Conservation (phyloP, 495 filamentous ascomycete genomes). For the Penicillium manginii region DNA sequence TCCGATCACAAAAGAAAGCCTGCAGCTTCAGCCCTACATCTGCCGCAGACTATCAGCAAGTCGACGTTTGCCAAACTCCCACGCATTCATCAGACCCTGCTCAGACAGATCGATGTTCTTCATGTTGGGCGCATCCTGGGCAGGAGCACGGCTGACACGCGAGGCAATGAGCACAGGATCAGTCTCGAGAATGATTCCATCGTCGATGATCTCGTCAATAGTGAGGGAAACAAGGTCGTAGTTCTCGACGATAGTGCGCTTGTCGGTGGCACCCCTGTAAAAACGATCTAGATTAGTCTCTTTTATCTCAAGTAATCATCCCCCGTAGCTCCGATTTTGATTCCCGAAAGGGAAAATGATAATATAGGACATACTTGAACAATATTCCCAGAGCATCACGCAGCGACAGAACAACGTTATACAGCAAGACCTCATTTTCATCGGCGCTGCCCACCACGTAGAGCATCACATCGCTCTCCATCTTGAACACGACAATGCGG, state of each 20-base stretch:
- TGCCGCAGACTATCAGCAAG: constrained; percentile 90
- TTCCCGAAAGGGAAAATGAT: not conserved
- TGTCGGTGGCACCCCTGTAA: constrained; percentile 85
- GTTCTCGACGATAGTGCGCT: constrained; percentile 96
- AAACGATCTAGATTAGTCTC: not conserved
- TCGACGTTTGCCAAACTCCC: constrained; percentile 93
- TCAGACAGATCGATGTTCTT: constrained; percentile 94
- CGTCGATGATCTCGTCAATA: constrained; percentile 95
- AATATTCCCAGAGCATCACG: constrained; percentile 88
- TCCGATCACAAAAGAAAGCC: constrained; percentile 4
- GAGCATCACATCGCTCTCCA: constrained; percentile 95
- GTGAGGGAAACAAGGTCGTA: constrained; percentile 91
- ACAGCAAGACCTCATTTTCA: constrained; percentile 96
- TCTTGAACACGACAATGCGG: constrained; percentile 94
- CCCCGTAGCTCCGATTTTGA: not conserved
- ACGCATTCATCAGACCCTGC: constrained; percentile 92
- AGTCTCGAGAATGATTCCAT: constrained; percentile 95
- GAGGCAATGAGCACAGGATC: constrained; percentile 91
- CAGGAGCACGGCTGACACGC: constrained; percentile 87
- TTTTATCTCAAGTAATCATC: not conserved
- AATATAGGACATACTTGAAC: constrained; percentile 71
- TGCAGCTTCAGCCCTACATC: constrained; percentile 36
- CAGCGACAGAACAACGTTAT: constrained; percentile 86
- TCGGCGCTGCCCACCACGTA: constrained; percentile 92
- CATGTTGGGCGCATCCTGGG: constrained; percentile 83